Evolutionary conservation across 305 asterid species (phyloP).

Genomic region (Ajuga reptans): DNA sequence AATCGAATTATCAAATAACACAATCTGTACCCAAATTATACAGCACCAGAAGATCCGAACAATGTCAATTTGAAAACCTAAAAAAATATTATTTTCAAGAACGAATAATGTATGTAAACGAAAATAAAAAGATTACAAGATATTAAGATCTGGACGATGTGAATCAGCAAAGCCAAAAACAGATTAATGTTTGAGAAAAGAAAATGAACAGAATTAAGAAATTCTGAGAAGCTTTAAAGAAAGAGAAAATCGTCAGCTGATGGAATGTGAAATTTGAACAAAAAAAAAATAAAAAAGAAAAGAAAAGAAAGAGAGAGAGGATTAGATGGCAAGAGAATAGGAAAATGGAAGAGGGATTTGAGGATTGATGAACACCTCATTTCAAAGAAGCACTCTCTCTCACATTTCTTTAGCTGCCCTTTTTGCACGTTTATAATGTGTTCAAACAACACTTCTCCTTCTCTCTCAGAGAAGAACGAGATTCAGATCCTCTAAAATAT

Average conservation of each 20-base stretch:
- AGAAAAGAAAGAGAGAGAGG: not conserved
- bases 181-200: not conserved
- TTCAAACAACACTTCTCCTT: no score
- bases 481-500: no score
- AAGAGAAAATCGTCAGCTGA: not conserved
- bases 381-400: not conserved
- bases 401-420: not conserved
- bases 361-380: slow-evolving; percentile 31
- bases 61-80: no score
- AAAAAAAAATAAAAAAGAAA: not conserved
- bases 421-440: not conserved
- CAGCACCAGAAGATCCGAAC: not conserved
- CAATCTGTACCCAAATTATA: not conserved
- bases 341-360: slow-evolving; percentile 24
- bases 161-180: not conserved
- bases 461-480: no score
- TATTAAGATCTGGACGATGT: slow-evolving; percentile 5
- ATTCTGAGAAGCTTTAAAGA: slow-evolving; percentile 14
- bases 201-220: slow-evolving; percentile 10
- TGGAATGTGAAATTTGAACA: no score
- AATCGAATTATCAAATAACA: no score
- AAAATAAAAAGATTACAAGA: not conserved
- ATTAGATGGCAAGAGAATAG: slow-evolving; percentile 23
- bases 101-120: no score
- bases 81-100: no score